Evolutionary conservation across 2,329 filamentous ascomycete species (phyloP).

Genomic region (Elsinoe batatas): DNA sequence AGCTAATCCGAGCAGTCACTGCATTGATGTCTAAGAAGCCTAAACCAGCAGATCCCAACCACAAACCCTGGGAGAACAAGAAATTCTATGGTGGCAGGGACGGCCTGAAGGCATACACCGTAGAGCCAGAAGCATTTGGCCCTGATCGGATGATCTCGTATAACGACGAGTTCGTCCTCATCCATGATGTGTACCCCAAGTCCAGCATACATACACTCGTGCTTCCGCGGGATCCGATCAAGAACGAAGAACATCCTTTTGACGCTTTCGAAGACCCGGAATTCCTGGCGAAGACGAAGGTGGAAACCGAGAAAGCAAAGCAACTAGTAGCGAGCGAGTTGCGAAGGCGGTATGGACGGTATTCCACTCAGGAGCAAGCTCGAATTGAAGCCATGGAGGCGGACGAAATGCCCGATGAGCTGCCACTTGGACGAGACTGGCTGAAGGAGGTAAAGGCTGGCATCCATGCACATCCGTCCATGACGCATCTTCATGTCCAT

Average conservation of each 20-base stretch:
- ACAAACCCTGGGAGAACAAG: slow-evolving; percentile 19
- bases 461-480: slow-evolving; percentile 78
- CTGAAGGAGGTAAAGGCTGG: slow-evolving; percentile 61
- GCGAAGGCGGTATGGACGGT: slow-evolving; percentile 53
- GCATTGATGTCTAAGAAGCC: slow-evolving; percentile 38
- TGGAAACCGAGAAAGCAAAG: slow-evolving; percentile 53
- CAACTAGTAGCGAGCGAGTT: slow-evolving; percentile 64
- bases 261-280: slow-evolving; percentile 60
- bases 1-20: slow-evolving; percentile 29
- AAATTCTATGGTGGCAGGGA: slow-evolving; percentile 42
- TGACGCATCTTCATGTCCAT: slow-evolving; percentile 88
- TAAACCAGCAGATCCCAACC: slow-evolving; percentile 21
- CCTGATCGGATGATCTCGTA: slow-evolving; percentile 53
- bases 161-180: slow-evolving; percentile 60
- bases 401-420: slow-evolving; percentile 27
- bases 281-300: slow-evolving; percentile 56
- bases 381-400: slow-evolving; percentile 55
- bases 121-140: slow-evolving; percentile 51
- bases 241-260: slow-evolving; percentile 61
- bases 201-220: slow-evolving; percentile 75
- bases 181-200: slow-evolving; percentile 82
- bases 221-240: slow-evolving; percentile 59
- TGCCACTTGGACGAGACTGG: slow-evolving; percentile 74
- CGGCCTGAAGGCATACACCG: slow-evolving; percentile 58
- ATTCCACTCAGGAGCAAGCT: slow-evolving; percentile 52